Percentiles rank a stretch among this genome's conserved stretches.
Evolutionary conservation across 306 rosid species (phyloP).

Genomic region (Cucumis cinereus): DNA sequence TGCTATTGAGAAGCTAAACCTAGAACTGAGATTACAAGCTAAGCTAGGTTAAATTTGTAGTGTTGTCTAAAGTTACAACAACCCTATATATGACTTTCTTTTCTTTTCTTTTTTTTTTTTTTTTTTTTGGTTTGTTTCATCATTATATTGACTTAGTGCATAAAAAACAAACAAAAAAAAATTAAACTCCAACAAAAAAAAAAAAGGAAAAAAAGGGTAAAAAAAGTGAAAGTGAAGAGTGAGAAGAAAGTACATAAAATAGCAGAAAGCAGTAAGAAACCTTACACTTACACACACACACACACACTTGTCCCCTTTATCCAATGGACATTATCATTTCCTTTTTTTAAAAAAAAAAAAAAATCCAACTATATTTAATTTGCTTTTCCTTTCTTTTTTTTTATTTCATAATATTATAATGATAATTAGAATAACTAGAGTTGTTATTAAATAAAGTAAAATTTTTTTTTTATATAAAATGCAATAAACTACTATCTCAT

Average conservation of each 20-base stretch:
- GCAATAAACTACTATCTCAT: too few species aligned
- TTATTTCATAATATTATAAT: too few species aligned
- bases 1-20: neutral
- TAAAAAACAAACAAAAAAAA: neutral
- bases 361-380: too few species aligned
- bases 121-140: neutral
- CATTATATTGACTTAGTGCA: neutral
- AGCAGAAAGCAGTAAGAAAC: conserved; percentile 4
- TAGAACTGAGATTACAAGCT: neutral
- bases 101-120: too few species aligned
- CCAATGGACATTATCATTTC: neutral
- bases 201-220: neutral
- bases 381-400: too few species aligned
- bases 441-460: too few species aligned
- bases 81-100: neutral
- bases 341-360: too few species aligned
- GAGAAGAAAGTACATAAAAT: neutral
- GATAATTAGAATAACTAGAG: too few species aligned
- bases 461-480: too few species aligned
- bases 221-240: neutral
- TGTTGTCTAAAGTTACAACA: neutral
- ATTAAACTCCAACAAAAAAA: neutral
- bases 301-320: neutral
- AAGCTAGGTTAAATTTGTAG: neutral
- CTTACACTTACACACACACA: neutral